phyloP scores from a whole-genome alignment of 2,329 filamentous ascomycete genomes.

The Pestalotiopsis sp. region DNA sequence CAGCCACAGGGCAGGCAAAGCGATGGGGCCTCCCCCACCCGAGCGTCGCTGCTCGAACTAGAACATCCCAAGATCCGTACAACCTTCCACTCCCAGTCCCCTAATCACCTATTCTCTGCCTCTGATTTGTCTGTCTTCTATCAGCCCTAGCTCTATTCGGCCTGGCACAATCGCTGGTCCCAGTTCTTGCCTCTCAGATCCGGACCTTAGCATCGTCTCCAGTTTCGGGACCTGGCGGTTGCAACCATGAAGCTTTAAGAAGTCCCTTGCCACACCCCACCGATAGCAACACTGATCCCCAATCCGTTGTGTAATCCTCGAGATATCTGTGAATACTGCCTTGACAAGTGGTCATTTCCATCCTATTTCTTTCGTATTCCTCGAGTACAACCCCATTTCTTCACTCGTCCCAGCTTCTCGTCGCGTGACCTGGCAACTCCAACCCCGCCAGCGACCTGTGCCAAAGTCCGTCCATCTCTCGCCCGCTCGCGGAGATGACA shows the following conservation, averaged over 20 bases:
- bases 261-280: slow-evolving; percentile 12
- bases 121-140: slow-evolving; percentile 1
- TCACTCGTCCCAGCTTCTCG: neutral
- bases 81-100: slow-evolving; percentile 2
- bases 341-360: neutral
- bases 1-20: neutral
- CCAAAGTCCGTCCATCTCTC: neutral
- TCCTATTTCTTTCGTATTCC: neutral
- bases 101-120: neutral
- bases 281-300: neutral
- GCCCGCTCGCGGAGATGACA: neutral
- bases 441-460: neutral
- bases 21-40: neutral
- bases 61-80: neutral
- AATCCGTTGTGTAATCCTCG: neutral
- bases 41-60: neutral
- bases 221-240: slow-evolving; percentile 10
- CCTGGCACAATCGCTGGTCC: neutral
- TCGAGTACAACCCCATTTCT: neutral
- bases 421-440: neutral
- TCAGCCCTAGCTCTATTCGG: neutral
- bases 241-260: neutral
- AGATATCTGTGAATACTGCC: slow-evolving; percentile 1
- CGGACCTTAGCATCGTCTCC: neutral
- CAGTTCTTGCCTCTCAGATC: neutral